Evolutionary conservation across 208 protist genomes (phyloP).

Genomic region (Trypanosoma conorhini): DNA sequence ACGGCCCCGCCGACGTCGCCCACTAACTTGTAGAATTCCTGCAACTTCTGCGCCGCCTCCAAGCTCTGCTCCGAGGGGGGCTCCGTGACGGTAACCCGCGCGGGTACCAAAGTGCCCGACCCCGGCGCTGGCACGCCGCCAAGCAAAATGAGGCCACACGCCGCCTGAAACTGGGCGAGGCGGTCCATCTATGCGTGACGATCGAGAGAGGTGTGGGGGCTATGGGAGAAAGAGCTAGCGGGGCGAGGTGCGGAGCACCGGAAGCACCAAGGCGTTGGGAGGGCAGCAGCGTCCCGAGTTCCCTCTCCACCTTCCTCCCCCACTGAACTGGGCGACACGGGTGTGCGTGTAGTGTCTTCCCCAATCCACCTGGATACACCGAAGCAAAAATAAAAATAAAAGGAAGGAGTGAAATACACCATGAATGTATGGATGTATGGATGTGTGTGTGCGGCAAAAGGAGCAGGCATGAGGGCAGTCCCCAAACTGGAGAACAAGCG

Average conservation of each 20-base stretch:
- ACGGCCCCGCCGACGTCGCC: constrained; percentile 32
- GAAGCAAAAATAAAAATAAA: no score
- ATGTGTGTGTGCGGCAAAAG: neutral
- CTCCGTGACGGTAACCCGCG: neutral
- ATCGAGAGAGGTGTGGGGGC: neutral
- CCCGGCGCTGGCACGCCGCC: constrained; percentile 16
- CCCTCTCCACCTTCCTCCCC: no score
- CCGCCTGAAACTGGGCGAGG: constrained; percentile 32
- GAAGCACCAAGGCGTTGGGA: neutral
- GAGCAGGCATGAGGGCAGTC: neutral
- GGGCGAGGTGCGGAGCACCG: neutral
- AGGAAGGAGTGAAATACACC: neutral
- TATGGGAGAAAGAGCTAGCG: neutral
- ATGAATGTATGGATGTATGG: neutral
- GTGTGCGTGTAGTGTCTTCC: no score
- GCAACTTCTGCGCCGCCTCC: constrained; percentile 60
- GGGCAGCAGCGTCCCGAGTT: no score
- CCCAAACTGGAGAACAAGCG: neutral
- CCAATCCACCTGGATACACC: no score
- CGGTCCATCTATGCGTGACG: constrained; percentile 30
- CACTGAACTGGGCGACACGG: neutral
- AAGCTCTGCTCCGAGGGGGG: constrained; percentile 33
- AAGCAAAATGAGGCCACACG: constrained; percentile 11
- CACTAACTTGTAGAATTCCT: constrained; percentile 71
- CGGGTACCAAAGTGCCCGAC: neutral